Evolutionary conservation across 2,329 filamentous ascomycete genomes (phyloP), one percentile per base, ranked within the genome.

Genomic region (Trichoderma oligosporum): DNA sequence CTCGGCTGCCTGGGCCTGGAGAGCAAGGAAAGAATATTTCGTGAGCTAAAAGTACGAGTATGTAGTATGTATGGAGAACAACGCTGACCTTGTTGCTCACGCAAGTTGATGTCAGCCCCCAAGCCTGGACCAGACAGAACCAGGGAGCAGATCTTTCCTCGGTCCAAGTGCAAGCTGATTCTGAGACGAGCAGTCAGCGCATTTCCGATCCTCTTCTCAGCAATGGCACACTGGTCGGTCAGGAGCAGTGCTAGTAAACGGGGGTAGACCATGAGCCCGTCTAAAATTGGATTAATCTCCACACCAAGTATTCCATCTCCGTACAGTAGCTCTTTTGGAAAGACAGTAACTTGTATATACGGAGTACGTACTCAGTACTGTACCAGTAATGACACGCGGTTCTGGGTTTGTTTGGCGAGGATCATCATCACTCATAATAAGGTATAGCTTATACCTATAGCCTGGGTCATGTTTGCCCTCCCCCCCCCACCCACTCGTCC

Each of bases 221-320:
- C 53, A 56, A 41, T 38, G 42, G 47, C 38, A 18, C 41, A n/a
- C n/a, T n/a, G n/a, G n/a, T n/a, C 29, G 16, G 44, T 8, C 45
- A 35, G 45, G 22, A 35, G 38, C 49, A 51, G 31, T 46, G 12
- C 16, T 33, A 46, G 27, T 33, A 44, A 22, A 56, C 45, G 38
- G 53, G 20, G 51, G 33, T 39, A 56, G 20, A 29, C 27, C 36
- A n/a, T 48, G 46, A 57, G 24, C 55, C 46, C 31, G 29, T 57
- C 55, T 51, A 57, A 57, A 57, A 57, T 57, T 57, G 55, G 55
- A 57, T 39, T 45, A 54, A 54, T 54, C 41, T 54, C 51, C 41
- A 35, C 25, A 39, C 18, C 45, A n/a, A 22, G 22, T 25, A 27
- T 29, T 27, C 36, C 12, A n/a, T 38, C 27, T 20, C 36, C 44